phyloP scores from a whole-genome alignment of 2,329 filamentous ascomycete genomes.

The Alternaria ventricosa region DNA sequence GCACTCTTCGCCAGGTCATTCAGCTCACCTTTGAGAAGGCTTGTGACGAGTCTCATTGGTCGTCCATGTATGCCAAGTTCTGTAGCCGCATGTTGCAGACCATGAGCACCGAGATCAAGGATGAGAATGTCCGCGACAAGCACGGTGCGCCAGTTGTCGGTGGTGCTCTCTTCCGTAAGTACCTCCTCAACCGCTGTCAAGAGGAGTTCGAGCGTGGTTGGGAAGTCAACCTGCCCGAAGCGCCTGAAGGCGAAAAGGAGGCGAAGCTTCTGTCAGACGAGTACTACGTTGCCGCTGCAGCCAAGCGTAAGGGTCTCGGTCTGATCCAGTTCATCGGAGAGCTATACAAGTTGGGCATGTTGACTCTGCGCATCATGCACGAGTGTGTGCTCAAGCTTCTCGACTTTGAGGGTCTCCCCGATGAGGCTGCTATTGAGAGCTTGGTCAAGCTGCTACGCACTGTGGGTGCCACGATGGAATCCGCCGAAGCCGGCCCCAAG shows the following conservation, averaged over 20 bases:
- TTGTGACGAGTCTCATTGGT: conserved; percentile 98
- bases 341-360: conserved; percentile 97
- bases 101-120: conserved; percentile 83
- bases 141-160: conserved; percentile 86
- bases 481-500: conserved; percentile 75
- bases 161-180: conserved; percentile 96
- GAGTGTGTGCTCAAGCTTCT: conserved; percentile 97
- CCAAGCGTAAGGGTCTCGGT: conserved; percentile 96
- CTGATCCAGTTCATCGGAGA: conserved; percentile 99
- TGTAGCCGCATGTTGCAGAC: conserved; percentile 95
- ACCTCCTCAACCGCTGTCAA: conserved; percentile 96
- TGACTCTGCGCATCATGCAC: conserved; percentile 99
- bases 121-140: conserved; percentile 94
- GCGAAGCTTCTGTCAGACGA: conserved; percentile 89
- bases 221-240: conserved; percentile 83
- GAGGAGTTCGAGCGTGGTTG: conserved; percentile 98
- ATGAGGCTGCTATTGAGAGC: conserved; percentile 96
- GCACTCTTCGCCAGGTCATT: conserved; percentile 95
- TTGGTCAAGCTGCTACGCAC: conserved; percentile 91
- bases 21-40: conserved; percentile 99
- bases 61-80: conserved; percentile 98
- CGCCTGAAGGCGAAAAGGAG: conserved; percentile 82
- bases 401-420: conserved; percentile 90
- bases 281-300: conserved; percentile 91
- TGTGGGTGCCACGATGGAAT: conserved; percentile 86